Base-by-base conservation (phyloP, 805 yeast species). In the Pichia deserticola region DNA sequence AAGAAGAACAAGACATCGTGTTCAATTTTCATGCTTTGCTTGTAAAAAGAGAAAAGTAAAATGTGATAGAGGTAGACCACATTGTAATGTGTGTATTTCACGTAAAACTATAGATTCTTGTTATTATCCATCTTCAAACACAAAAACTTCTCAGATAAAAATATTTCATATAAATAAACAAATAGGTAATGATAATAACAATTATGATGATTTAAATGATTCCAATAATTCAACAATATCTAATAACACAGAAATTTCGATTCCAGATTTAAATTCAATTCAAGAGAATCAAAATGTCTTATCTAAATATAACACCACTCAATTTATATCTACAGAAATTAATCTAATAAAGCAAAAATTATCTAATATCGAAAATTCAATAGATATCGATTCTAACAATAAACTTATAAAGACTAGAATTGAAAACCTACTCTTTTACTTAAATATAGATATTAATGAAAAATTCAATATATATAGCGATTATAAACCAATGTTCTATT, bases 381-480 rank as follows among this genome's bases (percentile, higher is more conserved):
- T 30, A 30, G 32, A 30, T 7, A 30, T 20, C 3, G 20, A 20
- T 20, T 20, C 20, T 20, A 20, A 20, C 20, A 20, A 20, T 20
- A 20, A 20, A 15, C 13, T 30, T 32, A 41, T 41, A 5, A 29
- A 20, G 3, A 12, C 6, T 5, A 41, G 36, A 32, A 29, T 41
- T 29, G 5, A 5, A 32, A 41, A 29, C 3, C n/a, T 41, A 32
- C 36, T 41, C 12, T 7, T 11, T 13, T 29, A 41, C 30, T 11
- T 41, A 9, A 43, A 57, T 5, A 40, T 63, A 34, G 56, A 64
- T 25, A 57, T 64, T 0, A 60, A 67, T 15, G 78, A 73, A n/a
- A 51, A 52, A 1, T 63, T 79, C 8, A 67, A 74, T 45, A 64
- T 77, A 33, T 73, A 68, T 51, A 61, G 60, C 0, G 76, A 74